Evolutionary conservation across 139 green algal genomes (phyloP).

Genomic region (Picochlorum sp.): DNA sequence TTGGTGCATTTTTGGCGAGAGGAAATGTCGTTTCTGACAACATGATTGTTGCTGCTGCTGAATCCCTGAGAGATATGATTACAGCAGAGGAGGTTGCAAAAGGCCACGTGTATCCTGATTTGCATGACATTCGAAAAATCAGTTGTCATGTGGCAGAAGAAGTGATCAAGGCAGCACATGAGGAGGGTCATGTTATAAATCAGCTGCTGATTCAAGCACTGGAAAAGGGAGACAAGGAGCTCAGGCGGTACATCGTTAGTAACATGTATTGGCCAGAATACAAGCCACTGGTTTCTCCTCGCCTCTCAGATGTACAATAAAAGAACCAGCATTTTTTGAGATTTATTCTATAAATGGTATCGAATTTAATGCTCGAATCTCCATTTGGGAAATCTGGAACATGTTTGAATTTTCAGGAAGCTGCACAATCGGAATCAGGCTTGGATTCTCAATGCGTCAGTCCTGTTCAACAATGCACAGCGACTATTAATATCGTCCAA

Average conservation of each 20-base stretch:
- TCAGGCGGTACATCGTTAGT: constrained; percentile 11
- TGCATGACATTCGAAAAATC: constrained; percentile 39
- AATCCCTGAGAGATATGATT: constrained; percentile 38
- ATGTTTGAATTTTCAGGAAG: no score
- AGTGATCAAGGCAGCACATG: constrained; percentile 47
- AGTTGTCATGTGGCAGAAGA: constrained; percentile 37
- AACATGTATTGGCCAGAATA: constrained; percentile 27
- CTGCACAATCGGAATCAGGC: no score
- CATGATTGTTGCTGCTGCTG: constrained; percentile 63
- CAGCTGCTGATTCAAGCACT: neutral
- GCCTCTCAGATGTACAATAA: neutral
- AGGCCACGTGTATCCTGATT: constrained; percentile 32
- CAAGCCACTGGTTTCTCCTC: neutral
- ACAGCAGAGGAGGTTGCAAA: constrained; percentile 40
- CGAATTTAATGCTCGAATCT: neutral
- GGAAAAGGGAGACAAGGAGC: constrained; percentile 5
- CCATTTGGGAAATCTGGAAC: no score
- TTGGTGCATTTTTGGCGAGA: constrained; percentile 38
- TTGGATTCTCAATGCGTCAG: no score
- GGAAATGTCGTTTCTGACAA: constrained; percentile 33
- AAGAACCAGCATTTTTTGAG: neutral
- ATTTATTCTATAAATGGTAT: neutral
- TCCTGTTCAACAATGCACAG: no score
- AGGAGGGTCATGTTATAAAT: constrained; percentile 39
- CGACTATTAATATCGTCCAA: no score